Evolutionary conservation across 139 green algal species (phyloP).

Genomic region (Chlamydomonas sphaeroides): DNA sequence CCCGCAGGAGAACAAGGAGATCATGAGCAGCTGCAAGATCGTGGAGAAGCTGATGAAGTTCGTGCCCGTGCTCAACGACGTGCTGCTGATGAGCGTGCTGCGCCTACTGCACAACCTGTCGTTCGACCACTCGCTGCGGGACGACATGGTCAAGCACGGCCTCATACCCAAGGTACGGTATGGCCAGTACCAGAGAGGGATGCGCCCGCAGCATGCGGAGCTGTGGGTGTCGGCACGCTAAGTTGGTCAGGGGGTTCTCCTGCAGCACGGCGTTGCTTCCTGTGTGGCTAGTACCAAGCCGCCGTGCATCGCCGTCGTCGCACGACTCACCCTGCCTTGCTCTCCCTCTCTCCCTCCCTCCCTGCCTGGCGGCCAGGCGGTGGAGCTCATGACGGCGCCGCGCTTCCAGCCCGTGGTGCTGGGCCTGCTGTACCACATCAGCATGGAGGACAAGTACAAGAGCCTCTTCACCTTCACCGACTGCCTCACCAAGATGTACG

Average conservation of each 20-base stretch:
- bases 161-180: conserved; percentile 73
- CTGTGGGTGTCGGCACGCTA: too few relatives aligned
- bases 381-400: conserved; percentile 67
- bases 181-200: too few relatives aligned
- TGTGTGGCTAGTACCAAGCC: too few relatives aligned
- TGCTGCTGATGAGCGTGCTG: conserved; percentile 77
- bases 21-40: conserved; percentile 66
- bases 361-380: conserved; percentile 45
- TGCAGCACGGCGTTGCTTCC: too few relatives aligned
- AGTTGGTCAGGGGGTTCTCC: too few relatives aligned
- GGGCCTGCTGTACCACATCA: conserved; percentile 88
- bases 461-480: conserved; percentile 83
- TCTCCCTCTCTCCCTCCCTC: background rate
- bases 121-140: conserved; percentile 77
- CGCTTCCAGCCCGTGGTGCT: conserved; percentile 72
- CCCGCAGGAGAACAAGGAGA: conserved; percentile 73
- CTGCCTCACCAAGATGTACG: conserved; percentile 62
- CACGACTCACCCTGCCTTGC: too few relatives aligned
- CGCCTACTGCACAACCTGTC: conserved; percentile 91
- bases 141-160: conserved; percentile 80
- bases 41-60: conserved; percentile 76
- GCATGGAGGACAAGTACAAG: conserved; percentile 83
- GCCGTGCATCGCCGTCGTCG: too few relatives aligned
- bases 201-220: too few relatives aligned
- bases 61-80: conserved; percentile 71